Evolutionary conservation across 2,329 filamentous ascomycete species (phyloP).

Genomic region (Pseudogymnoascus sp.): DNA sequence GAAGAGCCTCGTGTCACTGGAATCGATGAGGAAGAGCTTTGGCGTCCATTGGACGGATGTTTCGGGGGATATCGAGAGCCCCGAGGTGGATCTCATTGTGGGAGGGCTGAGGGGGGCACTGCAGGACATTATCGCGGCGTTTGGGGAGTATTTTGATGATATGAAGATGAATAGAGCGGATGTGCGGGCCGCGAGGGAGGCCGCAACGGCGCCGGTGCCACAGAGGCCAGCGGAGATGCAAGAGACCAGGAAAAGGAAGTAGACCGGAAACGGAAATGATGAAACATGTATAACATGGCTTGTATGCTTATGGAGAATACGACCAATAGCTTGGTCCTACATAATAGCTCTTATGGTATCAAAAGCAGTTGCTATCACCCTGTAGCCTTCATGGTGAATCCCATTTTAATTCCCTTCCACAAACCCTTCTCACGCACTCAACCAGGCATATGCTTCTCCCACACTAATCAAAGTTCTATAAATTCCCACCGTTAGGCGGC

Average conservation of each 20-base stretch:
- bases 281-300: conserved; percentile 5
- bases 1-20: conserved; percentile 56
- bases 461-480: background rate
- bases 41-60: conserved; percentile 74
- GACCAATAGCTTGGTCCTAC: background rate
- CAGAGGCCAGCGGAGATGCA: conserved; percentile 22
- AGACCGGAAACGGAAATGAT: background rate
- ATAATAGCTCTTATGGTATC: conserved; percentile 3
- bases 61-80: conserved; percentile 42
- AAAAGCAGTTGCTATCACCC: background rate
- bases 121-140: conserved; percentile 56
- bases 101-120: conserved; percentile 57
- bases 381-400: background rate
- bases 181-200: conserved; percentile 61
- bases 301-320: background rate
- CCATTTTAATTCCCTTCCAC: background rate
- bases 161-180: conserved; percentile 64
- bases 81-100: conserved; percentile 65
- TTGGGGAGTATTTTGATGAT: conserved; percentile 65
- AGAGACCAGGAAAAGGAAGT: conserved; percentile 6
- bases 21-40: conserved; percentile 52
- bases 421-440: background rate
- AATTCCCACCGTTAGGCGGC: background rate
- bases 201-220: background rate
- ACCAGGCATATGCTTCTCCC: background rate